These are phyloP conservation scores for Clonostachys rosea DNA, from an alignment of 2,329 filamentous ascomycete species.

Conservation along the genomic window DNA sequence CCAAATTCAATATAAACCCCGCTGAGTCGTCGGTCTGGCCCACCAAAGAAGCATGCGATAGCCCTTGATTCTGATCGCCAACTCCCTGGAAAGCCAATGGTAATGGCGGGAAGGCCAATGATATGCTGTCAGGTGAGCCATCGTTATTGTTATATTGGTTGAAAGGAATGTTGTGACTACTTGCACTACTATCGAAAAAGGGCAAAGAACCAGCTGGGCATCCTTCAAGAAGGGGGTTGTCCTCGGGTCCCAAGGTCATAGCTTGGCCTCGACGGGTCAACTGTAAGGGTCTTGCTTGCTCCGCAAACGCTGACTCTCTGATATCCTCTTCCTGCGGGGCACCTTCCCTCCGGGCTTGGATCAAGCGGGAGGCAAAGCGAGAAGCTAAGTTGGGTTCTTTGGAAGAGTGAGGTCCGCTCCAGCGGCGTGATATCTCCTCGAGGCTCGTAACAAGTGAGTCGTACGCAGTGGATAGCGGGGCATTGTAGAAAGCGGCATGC, in stretches of 20 bases:
- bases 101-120: slow-evolving; percentile 23
- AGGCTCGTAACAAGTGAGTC: background rate
- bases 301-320: too few species aligned
- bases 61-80: slow-evolving; percentile 3
- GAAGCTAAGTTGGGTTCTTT: background rate
- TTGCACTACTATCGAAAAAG: too few species aligned
- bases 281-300: too few species aligned
- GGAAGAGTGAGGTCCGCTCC: background rate
- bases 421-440: background rate
- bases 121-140: slow-evolving; percentile 18
- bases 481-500: background rate
- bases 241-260: too few species aligned
- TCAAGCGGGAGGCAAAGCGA: background rate
- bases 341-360: background rate
- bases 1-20: too few species aligned
- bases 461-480: background rate
- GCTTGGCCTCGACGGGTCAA: too few species aligned
- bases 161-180: too few species aligned
- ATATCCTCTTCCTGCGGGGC: too few species aligned
- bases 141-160: slow-evolving; percentile 1
- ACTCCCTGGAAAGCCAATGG: slow-evolving; percentile 18
- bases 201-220: too few species aligned
- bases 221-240: too few species aligned
- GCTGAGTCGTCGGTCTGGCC: too few species aligned
- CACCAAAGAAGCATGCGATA: too few species aligned